Base-by-base conservation (phyloP, 2,329 filamentous ascomycete genomes). In the Calonectria pteridis region DNA sequence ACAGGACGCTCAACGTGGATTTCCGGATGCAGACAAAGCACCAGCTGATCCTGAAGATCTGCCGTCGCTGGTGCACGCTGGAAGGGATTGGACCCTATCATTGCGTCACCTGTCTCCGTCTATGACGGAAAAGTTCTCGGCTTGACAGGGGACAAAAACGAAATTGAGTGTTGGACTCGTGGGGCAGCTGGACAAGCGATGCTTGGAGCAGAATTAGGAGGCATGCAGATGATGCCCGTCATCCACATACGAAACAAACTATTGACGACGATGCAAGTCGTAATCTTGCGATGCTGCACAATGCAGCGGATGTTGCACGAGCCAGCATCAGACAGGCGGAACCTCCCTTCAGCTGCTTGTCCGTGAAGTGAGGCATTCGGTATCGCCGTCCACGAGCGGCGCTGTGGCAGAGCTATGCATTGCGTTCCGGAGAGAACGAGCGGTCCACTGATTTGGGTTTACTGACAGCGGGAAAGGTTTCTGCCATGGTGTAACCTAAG, bases 371-470 rank as follows among this genome's bases (percentile, higher is more conserved):
- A 67, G 23, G 55, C 55, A 53, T 49, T 64, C 67, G 67, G 63
- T 58, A 43, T 59, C 53, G 66, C 51, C 37, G 37, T 46, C 37
- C 18, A 49, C 66, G 66, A 68, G 66, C 51, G 43, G 40, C 46
- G 51, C 40, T 31, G 53, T 59, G 53, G n/a, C 53, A 62, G 58
- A 26, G 40, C 31, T 33, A 40, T 62, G 53, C 43, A 43, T 63
- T 50, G 67, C 67, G 59, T 66, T 59, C 51, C 67, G 53, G 64
- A 20, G 40, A 62, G 43, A 31, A 40, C 33, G 63, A 73, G 14
- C 31, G 78, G 35, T 78, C 78, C 76, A 79, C 76, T 74, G 68
- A 80, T 71, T 78, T 79, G 77, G 76, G 76, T 80, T 75, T 67
- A 65, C 46, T 49, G 37, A 73, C 70, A 23, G 43, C 51, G 58